Evolutionary conservation across 495 filamentous ascomycete genomes (phyloP), one percentile per base, ranked within the genome.

Genomic region (Geoglossum glabrum): DNA sequence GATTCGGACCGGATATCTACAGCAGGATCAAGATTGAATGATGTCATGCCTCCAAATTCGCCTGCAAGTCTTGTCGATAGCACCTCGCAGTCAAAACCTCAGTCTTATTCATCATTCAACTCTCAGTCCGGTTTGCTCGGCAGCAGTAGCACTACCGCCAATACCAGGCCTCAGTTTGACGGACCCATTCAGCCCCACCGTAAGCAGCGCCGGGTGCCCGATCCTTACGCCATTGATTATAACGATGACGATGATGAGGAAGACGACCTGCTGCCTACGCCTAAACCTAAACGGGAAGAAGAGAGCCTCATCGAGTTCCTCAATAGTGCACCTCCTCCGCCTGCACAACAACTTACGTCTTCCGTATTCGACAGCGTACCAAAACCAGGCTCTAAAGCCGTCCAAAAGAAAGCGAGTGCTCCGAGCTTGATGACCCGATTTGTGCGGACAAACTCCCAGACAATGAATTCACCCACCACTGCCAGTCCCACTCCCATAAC

Each of bases 181-280:
- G 69, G 65, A 43, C 52, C 59, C 62, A 56, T 58, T 25, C 33
- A 55, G 50, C 75, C 69, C 59, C 64, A 60, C 49, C 80, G 86
- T 58, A 95, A 83, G 61, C 85, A 81, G 54, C 78, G 81, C 40
- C 81, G 88, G 27, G 79, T 86, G 45, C 84, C 77, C 45, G 93
- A 99, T 64, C 90, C 92, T 0, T 97, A 96, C 62, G 85, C 89
- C 34, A 85, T 97, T 58, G 90, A 95, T 61, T 75, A 82, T 43
- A 86, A 84, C 60, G 86, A 67, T 64, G 11, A 67, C 57, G 49
- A 70, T 70, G 17, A 56, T 17, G 67, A 82, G 28, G 81, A 84
- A 63, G 86, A 87, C 62, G 67, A 74, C 23, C 61, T 80, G 28
- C 73, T 70, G 4, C 68, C 65, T 9, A 62, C 68, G 11, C 68